Conservation (phyloP, 345 rosid species). For the Linum trigynum region DNA sequence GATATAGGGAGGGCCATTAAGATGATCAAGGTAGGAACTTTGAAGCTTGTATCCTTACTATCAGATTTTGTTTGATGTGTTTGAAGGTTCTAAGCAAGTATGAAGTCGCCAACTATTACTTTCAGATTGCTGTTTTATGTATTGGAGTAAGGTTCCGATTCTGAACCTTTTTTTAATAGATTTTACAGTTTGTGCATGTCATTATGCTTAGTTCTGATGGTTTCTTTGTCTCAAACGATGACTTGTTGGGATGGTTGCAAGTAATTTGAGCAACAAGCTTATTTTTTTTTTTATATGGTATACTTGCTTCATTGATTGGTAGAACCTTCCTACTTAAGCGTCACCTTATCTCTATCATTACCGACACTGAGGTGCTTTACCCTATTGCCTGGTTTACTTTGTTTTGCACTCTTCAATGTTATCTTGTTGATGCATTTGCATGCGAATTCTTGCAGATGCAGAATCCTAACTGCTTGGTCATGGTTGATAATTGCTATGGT, state of each 20-base stretch:
- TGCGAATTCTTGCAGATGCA: conserved; percentile 30
- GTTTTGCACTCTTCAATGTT: background rate
- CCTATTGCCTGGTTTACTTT: too few species aligned
- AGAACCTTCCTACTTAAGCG: background rate
- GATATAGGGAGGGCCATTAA: conserved; percentile 50
- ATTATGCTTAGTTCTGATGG: background rate
- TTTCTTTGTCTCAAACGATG: background rate
- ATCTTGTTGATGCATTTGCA: background rate
- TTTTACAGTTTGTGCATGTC: background rate
- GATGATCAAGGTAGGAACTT: conserved; percentile 41
- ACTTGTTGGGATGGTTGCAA: background rate
- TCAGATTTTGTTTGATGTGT: background rate
- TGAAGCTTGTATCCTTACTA: conserved; percentile 2
- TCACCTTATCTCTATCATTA: background rate
- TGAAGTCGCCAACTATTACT: too few species aligned
- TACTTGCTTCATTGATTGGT: background rate
- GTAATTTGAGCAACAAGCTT: too few species aligned
- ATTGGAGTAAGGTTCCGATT: too few species aligned
- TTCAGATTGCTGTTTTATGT: too few species aligned
- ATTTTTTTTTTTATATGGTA: background rate
- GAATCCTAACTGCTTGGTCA: conserved; percentile 47
- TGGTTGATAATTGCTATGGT: conserved; percentile 69
- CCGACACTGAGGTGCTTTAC: background rate
- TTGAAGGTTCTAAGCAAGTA: too few species aligned
- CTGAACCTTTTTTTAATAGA: background rate